Evolutionary conservation across 2,329 filamentous ascomycete genomes (phyloP).

Genomic region (Trematosphaeria pertusa): DNA sequence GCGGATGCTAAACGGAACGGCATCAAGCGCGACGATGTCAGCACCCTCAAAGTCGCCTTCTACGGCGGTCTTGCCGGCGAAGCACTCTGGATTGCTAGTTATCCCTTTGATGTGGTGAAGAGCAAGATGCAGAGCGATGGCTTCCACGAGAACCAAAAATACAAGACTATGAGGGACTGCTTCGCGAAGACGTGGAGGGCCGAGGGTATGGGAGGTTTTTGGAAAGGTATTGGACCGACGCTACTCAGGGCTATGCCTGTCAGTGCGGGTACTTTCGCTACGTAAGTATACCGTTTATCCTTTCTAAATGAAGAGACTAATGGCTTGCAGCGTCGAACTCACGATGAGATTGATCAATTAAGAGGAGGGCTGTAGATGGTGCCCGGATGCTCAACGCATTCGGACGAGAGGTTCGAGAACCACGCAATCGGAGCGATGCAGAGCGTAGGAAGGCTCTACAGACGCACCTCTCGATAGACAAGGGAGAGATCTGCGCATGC

Average conservation of each 20-base stretch:
- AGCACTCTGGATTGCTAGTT: conserved; percentile 89
- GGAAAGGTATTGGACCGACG: conserved; percentile 92
- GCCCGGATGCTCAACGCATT: too few relatives aligned
- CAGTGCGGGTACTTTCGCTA: conserved; percentile 95
- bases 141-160: conserved; percentile 75
- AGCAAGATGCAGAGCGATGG: conserved; percentile 99
- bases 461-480: background rate
- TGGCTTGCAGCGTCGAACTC: conserved; percentile 29
- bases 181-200: conserved; percentile 80
- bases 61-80: conserved; percentile 96
- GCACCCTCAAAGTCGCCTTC: conserved; percentile 83
- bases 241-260: conserved; percentile 96
- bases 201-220: conserved; percentile 86
- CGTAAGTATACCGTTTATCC: conserved; percentile 51
- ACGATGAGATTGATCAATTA: conserved; percentile 50
- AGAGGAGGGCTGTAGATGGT: conserved; percentile 10
- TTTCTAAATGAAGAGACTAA: conserved; percentile 8
- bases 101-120: conserved; percentile 97
- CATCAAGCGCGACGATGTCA: conserved; percentile 77
- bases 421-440: too few relatives aligned
- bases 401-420: too few relatives aligned
- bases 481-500: too few relatives aligned
- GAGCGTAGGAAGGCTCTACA: conserved; percentile 2
- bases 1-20: conserved; percentile 79
- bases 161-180: conserved; percentile 84